These are phyloP conservation scores for Erodium trifolium DNA, from an alignment of 441 rosid genomes.

Conservation along the genomic window DNA sequence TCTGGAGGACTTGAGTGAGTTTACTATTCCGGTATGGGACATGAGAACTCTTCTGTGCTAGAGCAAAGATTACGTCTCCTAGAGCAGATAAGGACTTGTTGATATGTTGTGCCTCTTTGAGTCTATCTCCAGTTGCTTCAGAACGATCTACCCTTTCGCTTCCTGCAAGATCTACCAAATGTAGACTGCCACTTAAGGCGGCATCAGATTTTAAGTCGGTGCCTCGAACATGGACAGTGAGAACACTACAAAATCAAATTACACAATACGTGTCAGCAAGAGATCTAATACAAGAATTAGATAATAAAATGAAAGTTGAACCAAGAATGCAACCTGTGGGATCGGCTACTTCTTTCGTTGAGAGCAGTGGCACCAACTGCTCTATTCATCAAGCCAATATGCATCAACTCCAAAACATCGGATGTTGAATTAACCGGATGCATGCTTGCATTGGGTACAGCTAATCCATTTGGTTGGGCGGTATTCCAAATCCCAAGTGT, in stretches of 20 bases:
- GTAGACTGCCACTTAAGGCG: conserved; percentile 58
- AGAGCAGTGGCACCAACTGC: conserved; percentile 87
- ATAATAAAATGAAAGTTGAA: too few species aligned
- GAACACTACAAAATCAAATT: too few species aligned
- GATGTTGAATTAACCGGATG: conserved; percentile 2
- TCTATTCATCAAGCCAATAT: conserved; percentile 67
- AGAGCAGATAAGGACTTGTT: conserved; percentile 92
- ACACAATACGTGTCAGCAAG: too few species aligned
- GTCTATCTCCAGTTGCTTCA: conserved; percentile 68
- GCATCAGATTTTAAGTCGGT: conserved; percentile 55
- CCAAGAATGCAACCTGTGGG: conserved; percentile 46
- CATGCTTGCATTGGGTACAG: too few species aligned
- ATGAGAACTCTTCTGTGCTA: conserved; percentile 79
- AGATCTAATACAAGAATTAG: too few species aligned
- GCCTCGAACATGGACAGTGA: too few species aligned
- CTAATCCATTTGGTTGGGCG: too few species aligned
- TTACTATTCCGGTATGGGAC: conserved; percentile 94
- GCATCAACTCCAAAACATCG: conserved; percentile 79
- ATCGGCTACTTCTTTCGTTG: conserved; percentile 93
- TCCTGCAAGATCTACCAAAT: conserved; percentile 96
- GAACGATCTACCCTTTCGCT: conserved; percentile 92
- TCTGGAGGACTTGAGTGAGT: conserved; percentile 92
- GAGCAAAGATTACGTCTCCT: conserved; percentile 87
- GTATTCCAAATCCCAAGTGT: too few species aligned
- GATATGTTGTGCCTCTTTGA: conserved; percentile 90